phyloP scores from a whole-genome alignment of 257 asterid species.

The Gentiana macrophylla region DNA sequence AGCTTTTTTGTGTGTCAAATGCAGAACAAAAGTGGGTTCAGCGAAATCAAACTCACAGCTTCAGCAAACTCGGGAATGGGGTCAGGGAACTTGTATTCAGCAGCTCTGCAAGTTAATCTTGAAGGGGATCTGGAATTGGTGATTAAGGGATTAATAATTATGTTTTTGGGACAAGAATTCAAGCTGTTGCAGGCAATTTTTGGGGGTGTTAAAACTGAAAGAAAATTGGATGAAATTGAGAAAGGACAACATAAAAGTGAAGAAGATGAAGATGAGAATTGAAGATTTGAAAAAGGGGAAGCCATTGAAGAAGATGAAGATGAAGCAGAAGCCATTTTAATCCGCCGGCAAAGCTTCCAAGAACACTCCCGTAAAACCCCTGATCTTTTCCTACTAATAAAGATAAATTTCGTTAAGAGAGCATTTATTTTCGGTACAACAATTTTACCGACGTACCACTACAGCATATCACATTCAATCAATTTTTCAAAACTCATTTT shows the following conservation, averaged over 20 bases:
- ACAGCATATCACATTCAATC: no score
- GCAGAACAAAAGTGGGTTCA: not conserved
- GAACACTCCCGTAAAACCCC: not conserved
- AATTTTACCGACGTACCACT: no score
- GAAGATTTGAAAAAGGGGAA: not conserved
- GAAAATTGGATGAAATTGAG: not conserved
- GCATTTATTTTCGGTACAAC: no score
- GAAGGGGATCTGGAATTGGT: slow-evolving; percentile 6
- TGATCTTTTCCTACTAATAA: no score
- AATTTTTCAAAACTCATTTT: no score
- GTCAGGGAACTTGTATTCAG: slow-evolving; percentile 87
- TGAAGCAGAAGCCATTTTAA: slow-evolving; percentile 9
- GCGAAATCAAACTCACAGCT: slow-evolving; percentile 31
- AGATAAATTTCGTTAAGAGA: no score
- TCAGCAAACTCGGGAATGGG: slow-evolving; percentile 94
- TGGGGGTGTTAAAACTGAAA: slow-evolving; percentile 1
- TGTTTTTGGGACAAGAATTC: not conserved
- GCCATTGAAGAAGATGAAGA: slow-evolving; percentile 1
- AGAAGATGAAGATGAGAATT: not conserved
- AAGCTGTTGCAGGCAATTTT: not conserved
- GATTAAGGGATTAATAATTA: not conserved
- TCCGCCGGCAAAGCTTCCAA: not conserved
- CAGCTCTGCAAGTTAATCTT: slow-evolving; percentile 53
- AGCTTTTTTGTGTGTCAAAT: not conserved
- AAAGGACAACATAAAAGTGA: not conserved